Conservation (phyloP, 2,329 filamentous ascomycete species). For the Calonectria naviculata region DNA sequence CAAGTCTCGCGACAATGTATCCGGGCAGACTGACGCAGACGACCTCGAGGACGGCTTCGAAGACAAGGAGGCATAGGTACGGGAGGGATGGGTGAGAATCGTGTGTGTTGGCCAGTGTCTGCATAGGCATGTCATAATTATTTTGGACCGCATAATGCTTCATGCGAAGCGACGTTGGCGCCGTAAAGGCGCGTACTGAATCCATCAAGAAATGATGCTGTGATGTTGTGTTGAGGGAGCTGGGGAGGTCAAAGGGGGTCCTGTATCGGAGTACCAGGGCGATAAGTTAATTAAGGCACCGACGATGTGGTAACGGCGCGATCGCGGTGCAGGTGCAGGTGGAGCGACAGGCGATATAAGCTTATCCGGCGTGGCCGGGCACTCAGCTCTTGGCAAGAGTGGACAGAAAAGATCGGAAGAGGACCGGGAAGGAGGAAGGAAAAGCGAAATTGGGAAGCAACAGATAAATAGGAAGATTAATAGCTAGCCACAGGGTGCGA, state of each 20-base stretch:
- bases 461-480: not conserved
- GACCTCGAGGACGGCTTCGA: constrained; percentile 94
- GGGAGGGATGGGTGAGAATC: constrained; percentile 72
- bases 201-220: constrained; percentile 44
- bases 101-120: constrained; percentile 54
- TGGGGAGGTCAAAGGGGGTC: constrained; percentile 8
- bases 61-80: constrained; percentile 84
- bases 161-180: constrained; percentile 59
- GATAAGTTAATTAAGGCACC: constrained; percentile 31
- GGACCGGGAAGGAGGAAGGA: not conserved
- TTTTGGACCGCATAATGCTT: constrained; percentile 47
- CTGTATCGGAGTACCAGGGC: constrained; percentile 21
- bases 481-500: not conserved
- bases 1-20: constrained; percentile 89
- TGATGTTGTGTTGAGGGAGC: constrained; percentile 15
- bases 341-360: constrained; percentile 12
- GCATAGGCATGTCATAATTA: constrained; percentile 55
- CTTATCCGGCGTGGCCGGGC: constrained; percentile 4
- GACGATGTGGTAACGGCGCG: constrained; percentile 15
- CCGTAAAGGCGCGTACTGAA: constrained; percentile 50
- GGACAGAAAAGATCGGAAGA: not conserved
- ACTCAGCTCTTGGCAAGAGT: not conserved
- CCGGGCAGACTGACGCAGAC: constrained; percentile 95
- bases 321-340: constrained; percentile 25
- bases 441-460: not conserved